Conservation (phyloP, 2,329 filamentous ascomycete species). For the Aspergillus hiratsukae region DNA sequence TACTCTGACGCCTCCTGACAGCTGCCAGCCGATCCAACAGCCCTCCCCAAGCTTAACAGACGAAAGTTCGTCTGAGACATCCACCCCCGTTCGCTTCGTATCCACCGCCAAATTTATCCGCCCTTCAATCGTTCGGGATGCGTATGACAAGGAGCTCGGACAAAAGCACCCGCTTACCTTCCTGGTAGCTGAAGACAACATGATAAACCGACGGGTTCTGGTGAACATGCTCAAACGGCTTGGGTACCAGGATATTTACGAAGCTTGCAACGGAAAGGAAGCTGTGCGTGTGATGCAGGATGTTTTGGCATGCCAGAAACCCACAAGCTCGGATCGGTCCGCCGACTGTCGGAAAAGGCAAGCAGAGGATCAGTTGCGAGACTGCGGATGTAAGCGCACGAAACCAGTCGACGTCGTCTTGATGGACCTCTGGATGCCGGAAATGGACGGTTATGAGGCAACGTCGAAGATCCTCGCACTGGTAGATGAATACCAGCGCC, state of each 20-base stretch:
- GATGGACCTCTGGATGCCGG: conserved; percentile 75
- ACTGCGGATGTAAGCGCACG: conserved; percentile 22
- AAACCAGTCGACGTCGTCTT: conserved; percentile 59
- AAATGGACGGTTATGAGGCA: conserved; percentile 68
- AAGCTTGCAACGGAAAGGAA: conserved; percentile 65
- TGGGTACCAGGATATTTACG: conserved; percentile 58
- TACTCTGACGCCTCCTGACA: conserved; percentile 30
- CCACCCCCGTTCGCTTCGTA: conserved; percentile 18
- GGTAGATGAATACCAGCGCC: conserved; percentile 35
- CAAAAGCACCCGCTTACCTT: conserved; percentile 61
- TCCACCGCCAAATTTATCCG: conserved; percentile 22
- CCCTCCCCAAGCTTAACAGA: conserved; percentile 26
- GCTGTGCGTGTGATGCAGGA: conserved; percentile 59
- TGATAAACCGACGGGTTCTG: conserved; percentile 64
- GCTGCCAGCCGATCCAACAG: conserved; percentile 24
- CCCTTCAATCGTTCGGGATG: conserved; percentile 22
- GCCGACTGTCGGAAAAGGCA: conserved; percentile 3
- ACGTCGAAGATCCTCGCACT: conserved; percentile 58
- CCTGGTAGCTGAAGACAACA: conserved; percentile 68
- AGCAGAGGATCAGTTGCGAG: conserved; percentile 13
- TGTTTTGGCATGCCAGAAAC: conserved; percentile 29
- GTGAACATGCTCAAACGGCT: conserved; percentile 64
- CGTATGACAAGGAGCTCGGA: conserved; percentile 55
- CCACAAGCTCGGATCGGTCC: conserved; percentile 16
- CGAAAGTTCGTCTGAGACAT: conserved; percentile 20